Evolutionary conservation across 2,329 filamentous ascomycete species (phyloP).

Genomic region (Cryphonectria nitschkei): DNA sequence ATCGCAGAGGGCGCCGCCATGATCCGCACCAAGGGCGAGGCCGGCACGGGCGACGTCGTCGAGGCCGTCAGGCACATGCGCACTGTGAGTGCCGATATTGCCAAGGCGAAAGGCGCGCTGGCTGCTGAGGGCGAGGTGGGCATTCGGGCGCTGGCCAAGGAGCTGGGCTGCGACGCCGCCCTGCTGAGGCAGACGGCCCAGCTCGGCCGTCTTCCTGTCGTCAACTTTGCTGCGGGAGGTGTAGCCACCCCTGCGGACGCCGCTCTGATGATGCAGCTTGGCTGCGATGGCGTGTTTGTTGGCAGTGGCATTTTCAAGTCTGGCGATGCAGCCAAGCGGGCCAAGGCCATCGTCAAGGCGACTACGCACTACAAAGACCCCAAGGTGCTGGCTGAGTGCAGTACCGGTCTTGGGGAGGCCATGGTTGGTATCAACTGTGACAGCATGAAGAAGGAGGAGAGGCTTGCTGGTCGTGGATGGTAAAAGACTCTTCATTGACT

Average conservation of each 20-base stretch:
- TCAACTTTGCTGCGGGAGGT: conserved; percentile 98
- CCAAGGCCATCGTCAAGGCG: conserved; percentile 92
- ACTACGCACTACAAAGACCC: conserved; percentile 89
- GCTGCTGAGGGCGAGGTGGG: conserved; percentile 53
- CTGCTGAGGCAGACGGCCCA: conserved; percentile 86
- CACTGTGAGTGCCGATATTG: conserved; percentile 82
- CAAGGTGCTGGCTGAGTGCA: conserved; percentile 83
- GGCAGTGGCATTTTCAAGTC: conserved; percentile 98
- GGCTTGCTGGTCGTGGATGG: conserved; percentile 85
- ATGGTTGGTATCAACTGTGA: conserved; percentile 95
- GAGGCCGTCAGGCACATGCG: conserved; percentile 95
- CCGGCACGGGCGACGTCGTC: conserved; percentile 94
- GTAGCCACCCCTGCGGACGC: conserved; percentile 99
- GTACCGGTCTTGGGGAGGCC: conserved; percentile 88
- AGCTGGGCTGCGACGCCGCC: conserved; percentile 76
- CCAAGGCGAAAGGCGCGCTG: conserved; percentile 76
- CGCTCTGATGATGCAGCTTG: conserved; percentile 96
- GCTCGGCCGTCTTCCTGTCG: conserved; percentile 86
- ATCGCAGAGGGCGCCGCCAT: conserved; percentile 95
- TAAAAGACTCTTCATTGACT: conserved; percentile 45
- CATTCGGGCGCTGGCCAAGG: conserved; percentile 74
- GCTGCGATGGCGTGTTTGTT: conserved; percentile 97
- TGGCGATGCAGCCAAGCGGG: conserved; percentile 85
- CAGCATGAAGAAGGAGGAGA: conserved; percentile 76
- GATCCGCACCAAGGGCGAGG: conserved; percentile 99